Conservation (phyloP, 2,329 filamentous ascomycete genomes). For the Pseudogymnoascus sp. region DNA sequence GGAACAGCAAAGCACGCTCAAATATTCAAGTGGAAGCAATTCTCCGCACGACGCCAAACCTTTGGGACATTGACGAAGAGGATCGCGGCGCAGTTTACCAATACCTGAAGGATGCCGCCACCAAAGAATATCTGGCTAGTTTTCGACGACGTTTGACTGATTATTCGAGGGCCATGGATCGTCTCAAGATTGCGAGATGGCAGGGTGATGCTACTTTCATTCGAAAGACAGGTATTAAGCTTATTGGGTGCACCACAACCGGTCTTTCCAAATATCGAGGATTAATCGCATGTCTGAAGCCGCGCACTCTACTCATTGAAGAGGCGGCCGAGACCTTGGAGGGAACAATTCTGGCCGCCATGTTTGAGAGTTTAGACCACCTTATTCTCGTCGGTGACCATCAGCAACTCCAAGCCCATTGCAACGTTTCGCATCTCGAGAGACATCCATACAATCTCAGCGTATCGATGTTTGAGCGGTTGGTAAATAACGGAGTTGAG, state of each 20-base stretch:
- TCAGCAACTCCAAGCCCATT: slow-evolving; percentile 56
- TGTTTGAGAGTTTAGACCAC: slow-evolving; percentile 54
- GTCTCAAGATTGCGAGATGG: slow-evolving; percentile 13
- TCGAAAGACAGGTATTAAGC: slow-evolving; percentile 54
- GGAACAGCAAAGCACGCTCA: slow-evolving; percentile 7
- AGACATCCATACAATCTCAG: slow-evolving; percentile 51
- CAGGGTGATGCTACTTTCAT: slow-evolving; percentile 22
- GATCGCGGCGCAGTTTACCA: slow-evolving; percentile 26
- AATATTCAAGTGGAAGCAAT: slow-evolving; percentile 19
- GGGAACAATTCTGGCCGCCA: slow-evolving; percentile 49
- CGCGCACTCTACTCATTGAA: slow-evolving; percentile 57
- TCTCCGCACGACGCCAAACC: slow-evolving; percentile 14
- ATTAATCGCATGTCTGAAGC: slow-evolving; percentile 51
- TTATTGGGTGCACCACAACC: slow-evolving; percentile 49
- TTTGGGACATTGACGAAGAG: slow-evolving; percentile 23
- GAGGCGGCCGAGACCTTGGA: slow-evolving; percentile 57
- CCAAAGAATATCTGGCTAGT: slow-evolving; percentile 16
- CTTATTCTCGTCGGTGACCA: slow-evolving; percentile 64
- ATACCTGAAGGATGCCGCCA: slow-evolving; percentile 22
- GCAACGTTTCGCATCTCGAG: slow-evolving; percentile 46
- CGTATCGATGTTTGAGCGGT: slow-evolving; percentile 60
- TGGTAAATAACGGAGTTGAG: slow-evolving; percentile 49
- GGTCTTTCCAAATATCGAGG: slow-evolving; percentile 62
- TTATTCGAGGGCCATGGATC: slow-evolving; percentile 14
- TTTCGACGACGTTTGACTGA: slow-evolving; percentile 15